Base-by-base conservation (phyloP, 768 basidiomycete species). In the Tulasnella sp. region DNA sequence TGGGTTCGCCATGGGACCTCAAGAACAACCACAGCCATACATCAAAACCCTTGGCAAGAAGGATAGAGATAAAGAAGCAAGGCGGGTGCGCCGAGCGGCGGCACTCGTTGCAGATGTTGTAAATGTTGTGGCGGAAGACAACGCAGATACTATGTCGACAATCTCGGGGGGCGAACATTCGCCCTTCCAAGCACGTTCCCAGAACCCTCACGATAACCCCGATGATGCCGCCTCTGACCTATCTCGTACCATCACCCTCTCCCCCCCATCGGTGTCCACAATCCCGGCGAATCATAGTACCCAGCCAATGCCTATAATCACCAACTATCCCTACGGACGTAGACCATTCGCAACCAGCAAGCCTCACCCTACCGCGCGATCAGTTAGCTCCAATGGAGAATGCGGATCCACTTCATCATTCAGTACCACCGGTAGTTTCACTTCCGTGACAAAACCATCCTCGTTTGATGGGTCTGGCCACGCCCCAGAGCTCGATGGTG, bases 271-370 rank as follows among this genome's bases (percentile, higher is more conserved):
- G 27, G 42, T 43, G 13, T 43, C 27, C 47, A 48, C 47, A 5
- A 38, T 38, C 34, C 5, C 15, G 7, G 7, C n/a, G 7, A 48
- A 21, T 48, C n/a, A 11, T 26, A 38, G 51, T 34, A 54, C 43
- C 7, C 34, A 27, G 24, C 56, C 60, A 3, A 61, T 61, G 54
- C 62, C 62, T 29, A 63, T 63, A 61, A 63, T 63, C 42, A 29
- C 38, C 15, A 43, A 27, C 24, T 63, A 50, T 41, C 62, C 62
- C 11, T 63, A 63, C 44, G 62, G 62, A 2, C 43, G 34, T 5
- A 17, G 23, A 5, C 62, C 62, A 30, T 59, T 49, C 49, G 23
- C 49, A 2, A 59, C 49, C 47, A 48, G 47, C 47, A 23, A 23
- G 41, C 8, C 51, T 19, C 56, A 9, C n/a, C 24, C 32, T 32